These are phyloP conservation scores for Sclerotinia subarctica DNA, from an alignment of 2,329 filamentous ascomycete species.

Conservation along the genomic window DNA sequence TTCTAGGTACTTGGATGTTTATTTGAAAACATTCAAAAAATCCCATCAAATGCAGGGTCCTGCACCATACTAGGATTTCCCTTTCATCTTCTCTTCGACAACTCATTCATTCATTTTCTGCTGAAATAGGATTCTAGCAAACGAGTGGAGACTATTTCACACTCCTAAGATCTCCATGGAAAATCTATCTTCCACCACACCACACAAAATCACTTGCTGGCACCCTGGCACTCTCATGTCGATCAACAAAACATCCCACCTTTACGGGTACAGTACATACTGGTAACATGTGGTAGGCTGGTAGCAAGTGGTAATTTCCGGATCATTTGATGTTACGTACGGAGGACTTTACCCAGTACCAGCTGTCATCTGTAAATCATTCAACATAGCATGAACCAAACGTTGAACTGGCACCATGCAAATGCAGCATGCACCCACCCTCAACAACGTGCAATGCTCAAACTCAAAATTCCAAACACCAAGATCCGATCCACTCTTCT, in stretches of 20 bases:
- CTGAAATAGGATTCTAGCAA: background rate
- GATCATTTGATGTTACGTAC: background rate
- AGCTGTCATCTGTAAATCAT: too few relatives aligned
- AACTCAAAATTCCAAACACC: background rate
- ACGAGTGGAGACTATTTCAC: background rate
- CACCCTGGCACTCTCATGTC: background rate
- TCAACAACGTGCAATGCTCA: background rate
- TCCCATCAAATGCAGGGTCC: constrained; percentile 8
- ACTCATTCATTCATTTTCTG: background rate
- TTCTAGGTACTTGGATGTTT: background rate
- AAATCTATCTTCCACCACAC: background rate
- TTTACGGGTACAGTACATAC: background rate
- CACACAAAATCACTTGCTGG: background rate
- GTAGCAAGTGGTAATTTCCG: background rate
- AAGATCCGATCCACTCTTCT: background rate
- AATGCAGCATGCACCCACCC: background rate
- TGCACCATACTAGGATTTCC: constrained; percentile 9
- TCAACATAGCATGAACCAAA: too few relatives aligned
- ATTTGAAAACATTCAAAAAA: background rate
- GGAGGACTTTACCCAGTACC: too few relatives aligned
- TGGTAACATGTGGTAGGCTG: background rate
- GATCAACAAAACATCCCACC: background rate
- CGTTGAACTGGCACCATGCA: too few relatives aligned
- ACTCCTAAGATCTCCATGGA: background rate
- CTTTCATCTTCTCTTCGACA: background rate